phyloP scores from a whole-genome alignment of 208 protist species.

The Crithidia mellificae region DNA sequence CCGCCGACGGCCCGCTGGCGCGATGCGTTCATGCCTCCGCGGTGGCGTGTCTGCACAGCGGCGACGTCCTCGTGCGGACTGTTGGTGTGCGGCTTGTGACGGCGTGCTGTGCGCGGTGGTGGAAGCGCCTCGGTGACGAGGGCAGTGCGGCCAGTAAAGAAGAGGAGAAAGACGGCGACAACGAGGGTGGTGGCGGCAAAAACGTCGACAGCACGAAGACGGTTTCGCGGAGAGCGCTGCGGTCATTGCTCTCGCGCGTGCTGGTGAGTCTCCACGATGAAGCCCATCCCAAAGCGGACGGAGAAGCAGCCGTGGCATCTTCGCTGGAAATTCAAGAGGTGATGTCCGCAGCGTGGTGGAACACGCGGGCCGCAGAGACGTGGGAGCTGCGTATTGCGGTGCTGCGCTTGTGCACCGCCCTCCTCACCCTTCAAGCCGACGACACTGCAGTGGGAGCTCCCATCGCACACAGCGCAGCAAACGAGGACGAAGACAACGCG shows the following conservation, averaged over 20 bases:
- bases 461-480: no score
- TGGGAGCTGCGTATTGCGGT: constrained; percentile 43
- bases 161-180: neutral
- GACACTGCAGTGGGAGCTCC: no score
- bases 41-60: constrained; percentile 10
- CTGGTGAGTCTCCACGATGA: neutral
- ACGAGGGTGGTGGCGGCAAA: neutral
- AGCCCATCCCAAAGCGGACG: no score
- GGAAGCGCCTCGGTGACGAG: neutral
- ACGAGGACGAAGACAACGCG: neutral
- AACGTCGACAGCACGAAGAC: neutral
- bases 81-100: constrained; percentile 20
- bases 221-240: neutral
- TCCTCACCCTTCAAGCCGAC: constrained; percentile 10
- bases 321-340: no score
- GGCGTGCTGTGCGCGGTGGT: constrained; percentile 29
- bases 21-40: constrained; percentile 11
- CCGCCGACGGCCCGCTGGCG: constrained; percentile 19
- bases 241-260: constrained; percentile 1
- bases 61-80: constrained; percentile 16
- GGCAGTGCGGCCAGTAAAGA: neutral
- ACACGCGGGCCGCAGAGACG: constrained; percentile 3
- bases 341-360: constrained; percentile 21
- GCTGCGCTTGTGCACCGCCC: constrained; percentile 18
- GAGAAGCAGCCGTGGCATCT: no score